Base-by-base conservation (phyloP, 176 grass and related monocot species). In the Olyra latifolia region DNA sequence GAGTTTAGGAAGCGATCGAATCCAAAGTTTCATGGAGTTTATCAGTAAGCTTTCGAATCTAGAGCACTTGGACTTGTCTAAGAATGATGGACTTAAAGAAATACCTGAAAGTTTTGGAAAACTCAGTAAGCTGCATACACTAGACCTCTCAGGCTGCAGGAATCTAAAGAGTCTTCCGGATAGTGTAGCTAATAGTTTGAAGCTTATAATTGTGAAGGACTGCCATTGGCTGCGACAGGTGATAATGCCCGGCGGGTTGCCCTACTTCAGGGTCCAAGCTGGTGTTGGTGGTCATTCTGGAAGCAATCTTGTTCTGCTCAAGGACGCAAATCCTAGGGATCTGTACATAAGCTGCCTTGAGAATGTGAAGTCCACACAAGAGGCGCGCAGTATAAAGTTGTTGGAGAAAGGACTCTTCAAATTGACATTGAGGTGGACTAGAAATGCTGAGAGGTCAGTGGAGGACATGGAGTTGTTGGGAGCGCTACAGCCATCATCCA, bases 51-150 rank as follows among this genome's bases (percentile, higher is more conserved):
- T 80, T 44, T 14, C 50, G 1, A 29, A 27, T 30, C 24, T 80
- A 3, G 66, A 81, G 3, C 52, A 71, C 59, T 11, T 81, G 25
- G 66, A 70, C 39, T 16, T 81, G 3, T 81, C 78, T 15, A 1
- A 29, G 14, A 60, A 81, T n/a, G 4, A 2, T 1, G 4, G 32
- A 35, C 32, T 35, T 35, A 4, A 35, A 35, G 4, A 4, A 35
- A 35, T 81, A 7, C 66, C 78, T 4, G 6, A 47, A 32, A 81
- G 10, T 24, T 27, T 81, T 35, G 25, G 52, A 1, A 14, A 4
- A 3, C 66, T 81, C 66, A 35, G 41, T 0, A 32, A 5, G 6
- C 53, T 71, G 0, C 52, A 59, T n/a, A 60, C 52, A 35, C 11
- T 81, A 24, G 0, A 81, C 1, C 24, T 81, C 3, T 71, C 79